A percentile compares a stretch with the other conserved stretches of the same genome.
Evolutionary conservation across 148 eudicot genomes (phyloP).

Genomic region (Camellia granthamiana): DNA sequence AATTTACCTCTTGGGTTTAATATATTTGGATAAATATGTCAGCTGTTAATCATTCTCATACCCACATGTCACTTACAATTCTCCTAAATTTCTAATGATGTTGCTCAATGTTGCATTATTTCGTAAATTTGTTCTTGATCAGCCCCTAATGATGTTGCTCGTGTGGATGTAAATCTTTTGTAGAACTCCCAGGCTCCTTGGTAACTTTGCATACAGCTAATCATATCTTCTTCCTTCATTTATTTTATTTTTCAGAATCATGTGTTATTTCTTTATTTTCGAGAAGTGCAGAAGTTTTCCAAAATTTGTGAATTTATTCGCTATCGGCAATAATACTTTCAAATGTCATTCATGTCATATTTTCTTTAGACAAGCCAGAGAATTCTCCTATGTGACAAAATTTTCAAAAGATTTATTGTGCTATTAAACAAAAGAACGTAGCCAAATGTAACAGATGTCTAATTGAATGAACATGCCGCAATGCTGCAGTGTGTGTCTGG

Average conservation of each 20-base stretch:
- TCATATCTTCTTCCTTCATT: background rate
- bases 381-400: background rate
- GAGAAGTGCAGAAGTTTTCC: background rate
- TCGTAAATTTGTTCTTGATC: background rate
- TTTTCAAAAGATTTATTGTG: background rate
- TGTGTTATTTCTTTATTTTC: background rate
- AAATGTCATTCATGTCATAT: background rate
- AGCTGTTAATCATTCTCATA: background rate
- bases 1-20: background rate
- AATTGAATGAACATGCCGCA: background rate
- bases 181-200: background rate
- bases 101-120: background rate
- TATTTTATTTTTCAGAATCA: background rate
- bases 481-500: background rate
- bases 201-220: background rate
- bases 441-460: background rate
- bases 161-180: background rate
- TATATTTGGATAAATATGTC: background rate
- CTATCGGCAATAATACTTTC: background rate
- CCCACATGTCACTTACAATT: background rate
- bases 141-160: background rate
- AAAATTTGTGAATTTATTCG: background rate
- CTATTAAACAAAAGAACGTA: background rate
- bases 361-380: background rate
- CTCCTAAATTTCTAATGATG: background rate